Evolutionary conservation across 345 rosid species (phyloP).

Genomic region (Chamaenerion angustifolium): DNA sequence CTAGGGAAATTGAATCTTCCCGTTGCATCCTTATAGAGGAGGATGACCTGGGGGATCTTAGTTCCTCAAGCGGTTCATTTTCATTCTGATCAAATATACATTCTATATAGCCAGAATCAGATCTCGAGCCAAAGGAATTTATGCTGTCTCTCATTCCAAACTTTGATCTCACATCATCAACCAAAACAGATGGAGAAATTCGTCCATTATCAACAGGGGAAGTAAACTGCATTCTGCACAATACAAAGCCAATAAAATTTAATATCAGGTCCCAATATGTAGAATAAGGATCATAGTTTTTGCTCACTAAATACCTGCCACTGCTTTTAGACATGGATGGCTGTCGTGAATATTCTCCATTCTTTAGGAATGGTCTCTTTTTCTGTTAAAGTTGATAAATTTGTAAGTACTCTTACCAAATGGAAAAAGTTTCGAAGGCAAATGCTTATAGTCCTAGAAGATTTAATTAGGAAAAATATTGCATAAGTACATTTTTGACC

Average conservation of each 20-base stretch:
- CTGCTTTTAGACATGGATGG: constrained; percentile 31
- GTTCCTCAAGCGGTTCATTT: constrained; percentile 35
- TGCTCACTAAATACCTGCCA: constrained; percentile 37
- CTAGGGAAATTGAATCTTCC: constrained; percentile 19
- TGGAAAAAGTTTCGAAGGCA: not conserved
- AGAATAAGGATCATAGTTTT: constrained; percentile 9
- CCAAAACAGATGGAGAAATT: constrained; percentile 24
- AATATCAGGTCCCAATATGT: not conserved
- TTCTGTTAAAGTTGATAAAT: constrained; percentile 35
- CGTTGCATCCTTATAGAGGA: constrained; percentile 28
- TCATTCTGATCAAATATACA: constrained; percentile 31
- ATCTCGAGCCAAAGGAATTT: constrained; percentile 44
- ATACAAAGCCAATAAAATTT: constrained; percentile 5
- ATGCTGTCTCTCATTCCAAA: constrained; percentile 40
- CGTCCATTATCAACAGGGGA: constrained; percentile 28
- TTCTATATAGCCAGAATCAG: constrained; percentile 47
- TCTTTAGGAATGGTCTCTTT: constrained; percentile 35
- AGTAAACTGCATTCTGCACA: constrained; percentile 44
- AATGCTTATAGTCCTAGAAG: too few species aligned
- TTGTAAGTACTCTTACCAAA: not conserved
- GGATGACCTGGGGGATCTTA: constrained; percentile 19
- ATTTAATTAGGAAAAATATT: too few species aligned
- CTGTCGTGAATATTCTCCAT: constrained; percentile 32
- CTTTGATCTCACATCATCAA: constrained; percentile 31
- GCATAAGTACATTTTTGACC: too few species aligned